These are phyloP conservation scores for Didymella lethalis DNA, from an alignment of 2,329 filamentous ascomycete genomes.

Conservation along the genomic window DNA sequence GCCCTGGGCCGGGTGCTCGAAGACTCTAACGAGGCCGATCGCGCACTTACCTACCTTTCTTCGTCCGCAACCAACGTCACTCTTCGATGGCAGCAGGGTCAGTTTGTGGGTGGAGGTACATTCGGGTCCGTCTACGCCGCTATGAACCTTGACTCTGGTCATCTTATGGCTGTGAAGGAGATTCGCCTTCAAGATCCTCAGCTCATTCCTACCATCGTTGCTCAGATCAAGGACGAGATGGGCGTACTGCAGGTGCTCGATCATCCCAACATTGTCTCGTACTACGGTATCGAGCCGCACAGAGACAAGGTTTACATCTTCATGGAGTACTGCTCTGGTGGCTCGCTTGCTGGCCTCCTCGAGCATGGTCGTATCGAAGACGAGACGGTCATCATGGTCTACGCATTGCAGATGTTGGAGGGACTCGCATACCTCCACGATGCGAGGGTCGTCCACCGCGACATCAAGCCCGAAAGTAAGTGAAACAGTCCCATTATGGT, in stretches of 20 bases:
- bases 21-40: constrained; percentile 93
- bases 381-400: constrained; percentile 96
- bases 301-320: constrained; percentile 99
- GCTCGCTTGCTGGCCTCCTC: constrained; percentile 85
- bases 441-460: constrained; percentile 89
- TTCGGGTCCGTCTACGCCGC: constrained; percentile 98
- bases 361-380: constrained; percentile 98
- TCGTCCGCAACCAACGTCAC: constrained; percentile 95
- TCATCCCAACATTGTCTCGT: constrained; percentile 96
- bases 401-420: constrained; percentile 91
- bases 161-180: constrained; percentile 98
- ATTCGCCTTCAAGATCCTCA: constrained; percentile 97
- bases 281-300: constrained; percentile 97
- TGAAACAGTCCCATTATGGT: neutral
- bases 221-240: constrained; percentile 97
- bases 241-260: constrained; percentile 92
- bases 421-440: constrained; percentile 94
- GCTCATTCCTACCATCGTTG: constrained; percentile 90
- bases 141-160: constrained; percentile 95
- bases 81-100: constrained; percentile 97
- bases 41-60: constrained; percentile 90
- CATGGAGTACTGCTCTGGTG: constrained; percentile 98
- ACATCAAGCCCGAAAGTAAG: constrained; percentile 97
- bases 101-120: constrained; percentile 94
- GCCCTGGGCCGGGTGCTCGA: constrained; percentile 90